A percentile compares a stretch with the other conserved stretches of the same genome.
Evolutionary conservation across 345 rosid species (phyloP).

Genomic region (Acer saccharum): DNA sequence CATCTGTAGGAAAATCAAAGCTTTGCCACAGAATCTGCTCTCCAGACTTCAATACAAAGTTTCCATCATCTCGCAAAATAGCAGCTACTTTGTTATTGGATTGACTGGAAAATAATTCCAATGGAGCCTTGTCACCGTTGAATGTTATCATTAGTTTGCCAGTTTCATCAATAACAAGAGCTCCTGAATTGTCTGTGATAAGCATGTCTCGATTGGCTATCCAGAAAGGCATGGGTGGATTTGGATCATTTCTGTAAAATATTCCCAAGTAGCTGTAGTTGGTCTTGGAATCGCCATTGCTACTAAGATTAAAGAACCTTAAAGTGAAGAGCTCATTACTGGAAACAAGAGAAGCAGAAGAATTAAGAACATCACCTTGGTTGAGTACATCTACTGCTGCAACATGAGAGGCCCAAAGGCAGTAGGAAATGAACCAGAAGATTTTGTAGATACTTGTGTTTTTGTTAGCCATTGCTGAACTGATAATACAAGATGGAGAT

Average conservation of each 20-base stretch:
- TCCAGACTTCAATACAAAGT: not conserved
- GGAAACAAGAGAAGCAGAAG: not conserved
- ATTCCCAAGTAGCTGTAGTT: not conserved
- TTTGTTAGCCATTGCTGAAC: not conserved
- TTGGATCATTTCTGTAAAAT: not conserved
- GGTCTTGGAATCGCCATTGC: not conserved
- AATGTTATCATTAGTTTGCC: not conserved
- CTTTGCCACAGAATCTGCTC: not conserved
- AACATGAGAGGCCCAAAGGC: not conserved
- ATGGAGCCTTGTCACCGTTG: not conserved
- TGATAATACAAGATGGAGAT: too few species aligned
- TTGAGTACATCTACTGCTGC: not conserved
- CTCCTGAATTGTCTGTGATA: not conserved
- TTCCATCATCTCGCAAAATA: conserved; percentile 5
- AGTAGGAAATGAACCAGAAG: not conserved
- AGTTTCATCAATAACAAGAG: not conserved
- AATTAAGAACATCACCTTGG: conserved; percentile 1
- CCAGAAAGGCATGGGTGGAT: not conserved
- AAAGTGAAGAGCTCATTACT: not conserved
- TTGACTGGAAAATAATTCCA: not conserved
- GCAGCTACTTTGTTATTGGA: not conserved
- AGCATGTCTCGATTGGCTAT: conserved; percentile 1
- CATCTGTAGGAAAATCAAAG: not conserved
- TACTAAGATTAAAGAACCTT: not conserved
- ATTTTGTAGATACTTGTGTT: not conserved